Base-by-base conservation (phyloP, 257 asterid genomes). In the Nicotiana otophora region DNA sequence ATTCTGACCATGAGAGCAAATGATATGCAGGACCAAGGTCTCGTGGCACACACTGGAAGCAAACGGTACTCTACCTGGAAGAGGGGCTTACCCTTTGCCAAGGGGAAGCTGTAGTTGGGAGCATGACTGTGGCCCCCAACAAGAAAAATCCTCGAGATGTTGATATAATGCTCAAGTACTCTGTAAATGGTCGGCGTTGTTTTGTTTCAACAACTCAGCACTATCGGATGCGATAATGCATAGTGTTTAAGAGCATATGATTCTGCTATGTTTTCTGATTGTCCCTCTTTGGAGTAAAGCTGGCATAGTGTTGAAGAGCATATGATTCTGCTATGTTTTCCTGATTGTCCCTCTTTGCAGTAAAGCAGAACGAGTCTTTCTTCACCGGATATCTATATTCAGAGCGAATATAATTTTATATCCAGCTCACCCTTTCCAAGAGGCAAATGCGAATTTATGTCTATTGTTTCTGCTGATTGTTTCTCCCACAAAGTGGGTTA, bases 71-170 rank as follows among this genome's bases (percentile, higher is more conserved):
- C 1, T 94, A 96, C 94, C 93, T 96, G 17, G 99, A 96, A 87
- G 98, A 96, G 16, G 95, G 91, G 86, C 85, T 96, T 57, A 92
- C 94, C 9, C 81, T 96, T 55, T 96, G 98, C 85, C 83, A 91
- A 87, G 99, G 98, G 83, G 99, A 96, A 88, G 82, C 93, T 4
- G 30, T 96, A 72, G 76, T 54, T 1, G 98, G 99, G 53, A 88
- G 89, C 81, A 66, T 96, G 92, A 88, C 91, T 0, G 97, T 96
- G 81, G 85, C 97, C 6, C 93, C 91, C 33, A 96, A 96, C 87
- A 91, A 93, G 94, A 94, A 93, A 87, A 96, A 96, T 83, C 98
- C 97, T n/a, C 97, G 98, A 4, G 99, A 96, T 83, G 93, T 96
- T 76, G 98, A 96, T 88, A 93, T 93, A 39, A 84, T 86, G 15